Conservation (phyloP, 306 rosid species). For the Prunus campanulata region DNA sequence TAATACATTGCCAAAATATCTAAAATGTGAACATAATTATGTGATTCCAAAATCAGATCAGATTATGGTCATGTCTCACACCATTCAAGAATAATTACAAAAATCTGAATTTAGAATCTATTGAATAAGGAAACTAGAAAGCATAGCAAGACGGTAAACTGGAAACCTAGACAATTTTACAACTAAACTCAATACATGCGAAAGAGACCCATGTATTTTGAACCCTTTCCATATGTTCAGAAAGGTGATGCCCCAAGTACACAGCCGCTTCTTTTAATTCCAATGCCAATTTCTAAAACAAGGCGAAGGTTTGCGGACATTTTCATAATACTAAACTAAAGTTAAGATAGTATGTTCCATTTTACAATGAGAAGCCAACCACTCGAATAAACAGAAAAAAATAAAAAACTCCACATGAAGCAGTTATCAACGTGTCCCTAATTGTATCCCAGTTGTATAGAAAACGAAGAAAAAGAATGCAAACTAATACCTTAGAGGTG, state of each 20-base stretch:
- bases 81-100: not conserved
- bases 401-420: not conserved
- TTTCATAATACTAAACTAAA: not conserved
- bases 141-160: not conserved
- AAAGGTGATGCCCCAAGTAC: not conserved
- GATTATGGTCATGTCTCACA: not conserved
- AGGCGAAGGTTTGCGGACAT: not conserved
- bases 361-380: not conserved
- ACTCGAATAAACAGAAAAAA: too few relatives aligned
- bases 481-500: constrained; percentile 79
- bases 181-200: too few relatives aligned
- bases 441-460: not conserved
- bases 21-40: not conserved
- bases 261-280: not conserved
- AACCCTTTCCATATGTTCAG: not conserved
- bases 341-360: too few relatives aligned
- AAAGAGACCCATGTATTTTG: not conserved
- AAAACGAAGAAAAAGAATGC: not conserved
- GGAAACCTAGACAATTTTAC: not conserved
- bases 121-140: not conserved
- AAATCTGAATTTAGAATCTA: not conserved
- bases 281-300: not conserved
- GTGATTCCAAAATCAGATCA: not conserved
- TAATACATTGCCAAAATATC: not conserved
- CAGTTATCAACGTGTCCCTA: not conserved